These are phyloP conservation scores for Macrophomina tecta DNA, from an alignment of 2,329 filamentous ascomycete genomes.

Conservation along the genomic window DNA sequence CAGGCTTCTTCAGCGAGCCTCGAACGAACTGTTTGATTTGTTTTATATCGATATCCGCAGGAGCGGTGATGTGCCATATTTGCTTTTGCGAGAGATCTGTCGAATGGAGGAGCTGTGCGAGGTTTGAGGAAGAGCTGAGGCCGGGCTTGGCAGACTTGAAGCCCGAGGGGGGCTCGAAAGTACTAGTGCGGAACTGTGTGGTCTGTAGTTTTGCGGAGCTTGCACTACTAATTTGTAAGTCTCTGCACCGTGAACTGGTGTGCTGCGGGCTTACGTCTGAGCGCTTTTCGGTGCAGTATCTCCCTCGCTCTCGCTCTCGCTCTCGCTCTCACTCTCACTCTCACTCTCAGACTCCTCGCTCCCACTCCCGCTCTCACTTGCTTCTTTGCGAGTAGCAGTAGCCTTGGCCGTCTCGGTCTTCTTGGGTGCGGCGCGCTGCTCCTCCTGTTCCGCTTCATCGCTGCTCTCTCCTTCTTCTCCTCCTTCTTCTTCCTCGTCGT, in stretches of 20 bases:
- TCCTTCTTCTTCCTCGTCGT: constrained; percentile 11
- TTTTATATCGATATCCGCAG: constrained; percentile 71
- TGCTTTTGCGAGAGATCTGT: constrained; percentile 71
- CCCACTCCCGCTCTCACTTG: constrained; percentile 6
- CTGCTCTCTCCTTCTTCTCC: constrained; percentile 23
- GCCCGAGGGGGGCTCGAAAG: constrained; percentile 49
- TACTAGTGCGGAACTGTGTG: constrained; percentile 36
- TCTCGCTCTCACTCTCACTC: constrained; percentile 34
- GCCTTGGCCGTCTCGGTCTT: constrained; percentile 1
- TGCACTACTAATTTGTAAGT: constrained; percentile 6
- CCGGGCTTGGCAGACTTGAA: constrained; percentile 58
- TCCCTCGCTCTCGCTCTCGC: constrained; percentile 44
- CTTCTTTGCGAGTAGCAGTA: not conserved
- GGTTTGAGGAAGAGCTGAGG: constrained; percentile 42
- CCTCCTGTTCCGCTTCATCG: constrained; percentile 6
- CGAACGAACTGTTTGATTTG: constrained; percentile 70
- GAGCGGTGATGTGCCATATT: constrained; percentile 81
- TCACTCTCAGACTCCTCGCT: constrained; percentile 34
- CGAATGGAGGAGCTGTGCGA: constrained; percentile 60
- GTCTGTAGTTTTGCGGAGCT: constrained; percentile 28
- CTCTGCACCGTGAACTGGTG: constrained; percentile 14
- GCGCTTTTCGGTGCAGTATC: not conserved
- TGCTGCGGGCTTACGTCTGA: constrained; percentile 33
- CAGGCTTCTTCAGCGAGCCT: constrained; percentile 58
- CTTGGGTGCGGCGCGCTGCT: constrained; percentile 20